These are phyloP conservation scores for Leccinum fuscescens DNA, from an alignment of 1,284 basidiomycete genomes.

Conservation along the genomic window DNA sequence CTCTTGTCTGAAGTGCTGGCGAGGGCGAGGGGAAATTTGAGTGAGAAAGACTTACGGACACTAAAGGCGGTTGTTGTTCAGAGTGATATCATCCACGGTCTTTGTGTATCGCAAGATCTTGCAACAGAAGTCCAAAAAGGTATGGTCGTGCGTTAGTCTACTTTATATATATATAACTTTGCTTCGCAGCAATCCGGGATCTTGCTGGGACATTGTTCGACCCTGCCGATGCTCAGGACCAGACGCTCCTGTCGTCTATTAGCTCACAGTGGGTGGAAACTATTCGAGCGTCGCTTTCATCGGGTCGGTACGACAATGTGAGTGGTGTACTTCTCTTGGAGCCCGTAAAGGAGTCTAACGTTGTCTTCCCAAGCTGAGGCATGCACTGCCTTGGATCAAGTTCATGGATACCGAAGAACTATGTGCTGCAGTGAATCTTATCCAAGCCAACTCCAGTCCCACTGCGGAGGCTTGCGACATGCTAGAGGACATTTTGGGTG, in stretches of 20 bases:
- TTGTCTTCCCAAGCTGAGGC: slow-evolving; percentile 30
- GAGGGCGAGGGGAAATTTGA: slow-evolving; percentile 27
- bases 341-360: neutral
- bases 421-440: slow-evolving; percentile 33
- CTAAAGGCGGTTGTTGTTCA: slow-evolving; percentile 45
- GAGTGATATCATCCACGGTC: slow-evolving; percentile 29
- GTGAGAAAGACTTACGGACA: slow-evolving; percentile 24
- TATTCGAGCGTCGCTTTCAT: slow-evolving; percentile 14
- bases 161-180: neutral
- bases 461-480: slow-evolving; percentile 29
- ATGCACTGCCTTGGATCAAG: slow-evolving; percentile 46
- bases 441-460: slow-evolving; percentile 15
- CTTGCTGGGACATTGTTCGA: slow-evolving; percentile 31
- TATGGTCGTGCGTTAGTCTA: slow-evolving; percentile 22
- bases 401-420: slow-evolving; percentile 42
- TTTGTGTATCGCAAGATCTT: slow-evolving; percentile 34
- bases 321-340: neutral
- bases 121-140: slow-evolving; percentile 32
- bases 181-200: slow-evolving; percentile 29
- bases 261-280: slow-evolving; percentile 34
- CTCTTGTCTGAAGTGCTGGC: slow-evolving; percentile 39
- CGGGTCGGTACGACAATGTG: slow-evolving; percentile 16
- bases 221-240: slow-evolving; percentile 25
- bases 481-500: slow-evolving; percentile 33
- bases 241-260: slow-evolving; percentile 27